A percentile compares a stretch with the other conserved stretches of the same genome.
Conservation (phyloP, 768 basidiomycete species). For the Mycena galopus region DNA sequence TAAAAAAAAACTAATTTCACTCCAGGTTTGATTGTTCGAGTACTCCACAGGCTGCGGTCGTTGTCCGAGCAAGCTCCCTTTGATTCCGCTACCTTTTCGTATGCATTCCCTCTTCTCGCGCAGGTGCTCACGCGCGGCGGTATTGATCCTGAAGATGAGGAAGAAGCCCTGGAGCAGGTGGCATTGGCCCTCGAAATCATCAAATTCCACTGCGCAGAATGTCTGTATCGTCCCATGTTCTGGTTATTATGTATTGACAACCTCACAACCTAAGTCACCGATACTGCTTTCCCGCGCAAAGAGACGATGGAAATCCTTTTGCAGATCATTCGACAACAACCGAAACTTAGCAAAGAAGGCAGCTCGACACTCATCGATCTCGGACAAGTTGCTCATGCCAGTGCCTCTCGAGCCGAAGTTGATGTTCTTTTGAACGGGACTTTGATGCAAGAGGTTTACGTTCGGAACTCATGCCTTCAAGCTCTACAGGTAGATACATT, state of each 20-base stretch:
- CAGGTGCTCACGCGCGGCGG: constrained; percentile 80
- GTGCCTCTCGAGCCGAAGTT: constrained; percentile 73
- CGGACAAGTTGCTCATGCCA: constrained; percentile 81
- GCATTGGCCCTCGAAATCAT: constrained; percentile 79
- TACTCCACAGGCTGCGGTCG: constrained; percentile 86
- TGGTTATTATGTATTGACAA: constrained; percentile 4
- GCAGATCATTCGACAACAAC: constrained; percentile 80
- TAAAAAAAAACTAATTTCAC: background rate
- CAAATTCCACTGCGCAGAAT: constrained; percentile 79
- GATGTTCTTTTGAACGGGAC: constrained; percentile 77
- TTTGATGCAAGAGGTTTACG: constrained; percentile 88
- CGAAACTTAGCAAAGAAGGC: constrained; percentile 86
- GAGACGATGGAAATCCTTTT: constrained; percentile 78
- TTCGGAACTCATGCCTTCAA: constrained; percentile 91
- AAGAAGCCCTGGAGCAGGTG: constrained; percentile 84
- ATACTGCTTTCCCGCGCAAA: constrained; percentile 80
- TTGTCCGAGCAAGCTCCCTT: constrained; percentile 87
- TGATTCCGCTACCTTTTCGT: constrained; percentile 88
- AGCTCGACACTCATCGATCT: constrained; percentile 85
- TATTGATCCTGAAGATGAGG: constrained; percentile 72
- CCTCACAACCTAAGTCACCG: constrained; percentile 64
- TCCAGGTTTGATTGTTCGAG: constrained; percentile 82
- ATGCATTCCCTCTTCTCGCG: constrained; percentile 80
- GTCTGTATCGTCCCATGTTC: constrained; percentile 56
- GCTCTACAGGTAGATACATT: constrained; percentile 76